A percentile compares a stretch with the other conserved stretches of the same genome.
These are phyloP conservation scores for Eimeria necatrix DNA, from an alignment of 169 alveolate genomes.

Conservation along the genomic window DNA sequence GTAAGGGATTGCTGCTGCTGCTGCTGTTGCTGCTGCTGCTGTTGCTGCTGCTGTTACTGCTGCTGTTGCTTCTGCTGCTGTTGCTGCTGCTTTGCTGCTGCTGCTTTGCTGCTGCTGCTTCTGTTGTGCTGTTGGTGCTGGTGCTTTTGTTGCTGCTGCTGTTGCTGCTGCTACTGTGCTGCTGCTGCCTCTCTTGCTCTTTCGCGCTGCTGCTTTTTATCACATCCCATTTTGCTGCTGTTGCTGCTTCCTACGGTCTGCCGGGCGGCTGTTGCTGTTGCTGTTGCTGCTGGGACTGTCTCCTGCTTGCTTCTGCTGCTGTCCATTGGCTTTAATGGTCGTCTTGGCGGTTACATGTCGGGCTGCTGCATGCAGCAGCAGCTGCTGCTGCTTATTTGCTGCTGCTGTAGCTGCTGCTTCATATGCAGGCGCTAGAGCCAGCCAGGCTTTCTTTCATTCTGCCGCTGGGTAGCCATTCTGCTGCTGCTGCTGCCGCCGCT, in stretches of 20 bases:
- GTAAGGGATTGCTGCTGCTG: conserved; percentile 6
- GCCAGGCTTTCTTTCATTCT: background rate
- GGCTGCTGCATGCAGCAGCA: background rate
- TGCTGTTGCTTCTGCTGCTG: background rate
- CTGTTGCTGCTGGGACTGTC: background rate
- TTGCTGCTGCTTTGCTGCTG: too few species aligned
- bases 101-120: background rate
- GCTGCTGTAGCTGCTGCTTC: background rate
- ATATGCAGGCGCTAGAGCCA: background rate
- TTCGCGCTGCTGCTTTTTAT: too few species aligned
- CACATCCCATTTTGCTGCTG: background rate
- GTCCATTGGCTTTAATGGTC: too few species aligned
- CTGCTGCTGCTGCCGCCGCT: conserved; percentile 14
- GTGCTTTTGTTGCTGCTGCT: background rate
- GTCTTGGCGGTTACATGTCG: too few species aligned
- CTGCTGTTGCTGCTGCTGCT: background rate
- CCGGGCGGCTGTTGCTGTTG: background rate
- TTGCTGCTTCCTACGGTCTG: background rate
- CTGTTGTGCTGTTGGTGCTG: background rate
- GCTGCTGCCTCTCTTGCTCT: too few species aligned
- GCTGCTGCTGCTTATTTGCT: background rate
- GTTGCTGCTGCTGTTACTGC: background rate
- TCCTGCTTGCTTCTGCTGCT: background rate
- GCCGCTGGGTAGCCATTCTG: background rate
- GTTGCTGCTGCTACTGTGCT: too few species aligned